Evolutionary conservation across 2,329 filamentous ascomycete genomes (phyloP).

Genomic region (Colletotrichum plurivorum): DNA sequence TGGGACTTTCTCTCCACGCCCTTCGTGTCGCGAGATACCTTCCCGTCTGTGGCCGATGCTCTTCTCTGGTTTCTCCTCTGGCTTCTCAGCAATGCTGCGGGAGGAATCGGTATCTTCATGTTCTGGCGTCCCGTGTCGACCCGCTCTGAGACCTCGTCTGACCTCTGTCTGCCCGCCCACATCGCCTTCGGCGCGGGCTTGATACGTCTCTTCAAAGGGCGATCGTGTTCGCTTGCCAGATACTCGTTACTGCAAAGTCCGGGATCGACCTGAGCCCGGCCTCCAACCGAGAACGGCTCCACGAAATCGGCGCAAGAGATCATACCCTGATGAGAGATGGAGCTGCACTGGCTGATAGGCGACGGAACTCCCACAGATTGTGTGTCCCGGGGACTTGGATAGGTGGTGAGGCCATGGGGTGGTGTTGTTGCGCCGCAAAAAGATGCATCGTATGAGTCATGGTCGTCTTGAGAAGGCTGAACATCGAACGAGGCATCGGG

Average conservation of each 20-base stretch:
- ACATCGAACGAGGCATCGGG: too few species aligned
- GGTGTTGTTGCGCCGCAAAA: neutral
- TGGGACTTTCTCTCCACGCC: neutral
- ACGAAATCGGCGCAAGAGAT: neutral
- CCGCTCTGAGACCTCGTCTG: neutral
- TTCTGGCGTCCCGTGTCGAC: neutral
- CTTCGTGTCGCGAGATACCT: neutral
- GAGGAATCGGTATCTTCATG: neutral
- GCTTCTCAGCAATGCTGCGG: neutral
- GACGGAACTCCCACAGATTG: neutral
- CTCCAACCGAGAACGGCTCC: neutral
- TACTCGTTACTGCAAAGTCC: neutral
- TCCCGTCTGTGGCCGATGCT: neutral
- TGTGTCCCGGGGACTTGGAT: neutral
- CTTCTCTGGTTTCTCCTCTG: neutral
- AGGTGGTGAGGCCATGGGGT: neutral
- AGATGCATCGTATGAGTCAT: neutral
- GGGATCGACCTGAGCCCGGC: neutral
- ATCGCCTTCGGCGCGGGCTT: neutral
- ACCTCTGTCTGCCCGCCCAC: neutral
- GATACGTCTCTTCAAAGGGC: neutral
- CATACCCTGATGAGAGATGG: neutral
- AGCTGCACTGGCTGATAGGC: neutral
- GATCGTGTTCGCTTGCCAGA: neutral
- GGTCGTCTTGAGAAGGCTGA: neutral